Conservation (phyloP, 257 asterid genomes). For the Leptodermis oblonga region DNA sequence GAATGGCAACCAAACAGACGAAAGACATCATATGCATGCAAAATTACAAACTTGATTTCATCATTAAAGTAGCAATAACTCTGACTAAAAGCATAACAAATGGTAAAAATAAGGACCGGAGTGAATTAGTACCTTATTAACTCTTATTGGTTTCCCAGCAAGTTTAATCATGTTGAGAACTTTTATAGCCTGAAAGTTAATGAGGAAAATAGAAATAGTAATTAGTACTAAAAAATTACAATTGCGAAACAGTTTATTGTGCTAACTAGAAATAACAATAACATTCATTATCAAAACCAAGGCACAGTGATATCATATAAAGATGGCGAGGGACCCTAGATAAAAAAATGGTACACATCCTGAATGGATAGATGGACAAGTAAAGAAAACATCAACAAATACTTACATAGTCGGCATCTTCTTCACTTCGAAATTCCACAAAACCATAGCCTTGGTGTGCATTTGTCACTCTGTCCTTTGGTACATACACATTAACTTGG, state of each 20-base stretch:
- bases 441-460: slow-evolving; percentile 95
- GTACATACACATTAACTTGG: slow-evolving; percentile 90
- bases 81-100: background rate
- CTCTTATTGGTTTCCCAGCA: slow-evolving; percentile 84
- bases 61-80: background rate
- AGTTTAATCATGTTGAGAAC: slow-evolving; percentile 89
- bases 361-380: background rate
- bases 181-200: slow-evolving; percentile 70
- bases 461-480: slow-evolving; percentile 91
- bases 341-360: background rate
- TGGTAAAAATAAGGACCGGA: slow-evolving; percentile 7
- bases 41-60: background rate
- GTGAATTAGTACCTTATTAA: slow-evolving; percentile 63
- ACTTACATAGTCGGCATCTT: slow-evolving; percentile 94
- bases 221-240: background rate
- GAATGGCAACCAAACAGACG: background rate
- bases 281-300: background rate
- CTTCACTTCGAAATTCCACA: slow-evolving; percentile 96
- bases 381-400: slow-evolving; percentile 15
- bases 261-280: background rate
- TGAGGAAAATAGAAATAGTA: background rate
- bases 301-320: background rate
- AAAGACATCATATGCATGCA: background rate
- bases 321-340: too few species aligned
- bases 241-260: background rate